Evolutionary conservation across 2,329 filamentous ascomycete genomes (phyloP), one percentile per base, ranked within the genome.

Genomic region (Diaporthe vaccinii): DNA sequence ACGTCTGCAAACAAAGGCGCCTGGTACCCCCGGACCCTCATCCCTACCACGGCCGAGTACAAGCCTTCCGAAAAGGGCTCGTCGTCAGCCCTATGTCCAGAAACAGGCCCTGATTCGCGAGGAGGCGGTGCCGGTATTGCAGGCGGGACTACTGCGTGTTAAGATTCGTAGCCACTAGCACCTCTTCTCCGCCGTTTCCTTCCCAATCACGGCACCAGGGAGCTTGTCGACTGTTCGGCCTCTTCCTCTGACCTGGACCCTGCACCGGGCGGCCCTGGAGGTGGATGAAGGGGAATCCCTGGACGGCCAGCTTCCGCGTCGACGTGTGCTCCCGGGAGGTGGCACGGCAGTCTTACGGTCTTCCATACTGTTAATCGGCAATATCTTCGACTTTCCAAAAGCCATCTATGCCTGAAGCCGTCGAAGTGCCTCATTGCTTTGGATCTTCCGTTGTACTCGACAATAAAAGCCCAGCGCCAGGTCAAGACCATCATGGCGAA

Each of bases 61-160:
- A 25, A 53, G 20, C 65, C 15, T 69, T 53, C 65, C 46, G 22
- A 51, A 69, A 25, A 28, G n/a, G 65, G 65, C 65, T 34, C 49
- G 34, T 39, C 65, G 65, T 69, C 65, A 69, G 65, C 65, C 65
- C 65, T 69, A 69, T 69, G 65, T 69, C 65, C 70, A 41, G 53
- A 51, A 59, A 34, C 57, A 62, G 44, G 57, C 36, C 57, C 44
- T 72, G 44, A 62, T 72, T 62, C 70, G 70, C 34, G 70, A 72
- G n/a, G 70, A 34, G 70, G 70, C 70, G 70, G 44, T 72, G 70
- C 57, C 57, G 57, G 70, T n/a, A 51, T 28, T 51, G 55, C 34
- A 44, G 15, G 55, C 55, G 28, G 28, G 44, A 61, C 69, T 46
- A 65, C 25, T 46, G 59, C 39, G 59, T 44, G 15, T 20, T 65